Evolutionary conservation across 306 rosid genomes (phyloP).

Genomic region (Prunus salicina): DNA sequence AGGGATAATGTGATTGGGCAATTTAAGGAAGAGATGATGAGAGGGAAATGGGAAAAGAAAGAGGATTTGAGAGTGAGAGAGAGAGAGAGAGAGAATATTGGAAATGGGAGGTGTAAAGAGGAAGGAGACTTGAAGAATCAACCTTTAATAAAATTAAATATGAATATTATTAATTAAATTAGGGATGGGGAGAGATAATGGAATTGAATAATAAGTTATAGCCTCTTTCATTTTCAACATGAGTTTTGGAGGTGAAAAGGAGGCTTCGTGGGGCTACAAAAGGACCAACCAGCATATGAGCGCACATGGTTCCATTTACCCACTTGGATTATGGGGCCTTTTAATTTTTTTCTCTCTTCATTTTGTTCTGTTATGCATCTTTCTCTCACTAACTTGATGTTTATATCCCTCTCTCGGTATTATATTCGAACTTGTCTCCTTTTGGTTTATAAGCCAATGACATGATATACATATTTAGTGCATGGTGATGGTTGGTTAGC

Average conservation of each 20-base stretch:
- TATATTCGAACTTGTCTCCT: neutral
- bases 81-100: conserved; percentile 9
- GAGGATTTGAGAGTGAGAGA: neutral
- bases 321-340: conserved; percentile 33
- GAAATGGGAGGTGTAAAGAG: conserved; percentile 28
- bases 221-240: conserved; percentile 20
- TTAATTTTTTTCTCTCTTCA: neutral
- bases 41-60: conserved; percentile 1
- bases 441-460: conserved; percentile 3
- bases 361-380: neutral
- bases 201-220: conserved; percentile 1
- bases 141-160: neutral
- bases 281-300: conserved; percentile 44
- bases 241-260: conserved; percentile 32
- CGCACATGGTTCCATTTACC: conserved; percentile 47
- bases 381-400: neutral
- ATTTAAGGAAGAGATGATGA: neutral
- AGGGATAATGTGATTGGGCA: neutral
- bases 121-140: conserved; percentile 20
- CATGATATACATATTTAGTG: neutral
- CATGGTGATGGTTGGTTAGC: conserved; percentile 7
- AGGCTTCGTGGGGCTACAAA: conserved; percentile 30
- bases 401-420: conserved; percentile 2
- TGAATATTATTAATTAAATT: neutral
- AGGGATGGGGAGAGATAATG: neutral